phyloP scores from a whole-genome alignment of 495 filamentous ascomycete species.

The Penicillium daleae region DNA sequence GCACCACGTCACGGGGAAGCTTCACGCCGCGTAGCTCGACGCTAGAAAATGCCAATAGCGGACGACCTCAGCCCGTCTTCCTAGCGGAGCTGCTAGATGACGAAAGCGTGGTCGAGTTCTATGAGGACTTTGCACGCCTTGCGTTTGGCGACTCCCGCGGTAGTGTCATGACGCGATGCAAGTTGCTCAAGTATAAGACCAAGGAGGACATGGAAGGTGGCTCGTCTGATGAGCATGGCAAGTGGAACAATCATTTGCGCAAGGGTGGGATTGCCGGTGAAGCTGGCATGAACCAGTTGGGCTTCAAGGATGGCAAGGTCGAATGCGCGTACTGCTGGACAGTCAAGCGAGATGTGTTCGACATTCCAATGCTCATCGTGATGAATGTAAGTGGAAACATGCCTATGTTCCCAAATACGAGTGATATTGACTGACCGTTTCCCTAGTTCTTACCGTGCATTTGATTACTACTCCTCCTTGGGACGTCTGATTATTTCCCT shows the following conservation, averaged over 20 bases:
- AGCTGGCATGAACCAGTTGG: conserved; percentile 71
- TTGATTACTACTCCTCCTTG: conserved; percentile 31
- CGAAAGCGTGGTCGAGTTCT: conserved; percentile 90
- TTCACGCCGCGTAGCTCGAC: conserved; percentile 53
- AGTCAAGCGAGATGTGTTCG: conserved; percentile 94
- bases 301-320: conserved; percentile 86
- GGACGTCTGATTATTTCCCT: neutral
- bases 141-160: conserved; percentile 89
- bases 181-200: conserved; percentile 87
- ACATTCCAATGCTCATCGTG: conserved; percentile 97
- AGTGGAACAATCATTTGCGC: conserved; percentile 50
- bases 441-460: conserved; percentile 52
- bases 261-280: conserved; percentile 71
- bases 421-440: conserved; percentile 11
- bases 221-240: conserved; percentile 47
- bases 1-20: conserved; percentile 46
- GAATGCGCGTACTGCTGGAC: conserved; percentile 96
- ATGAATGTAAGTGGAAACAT: conserved; percentile 78
- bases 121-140: conserved; percentile 90
- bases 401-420: neutral
- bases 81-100: conserved; percentile 92
- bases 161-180: conserved; percentile 79
- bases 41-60: conserved; percentile 27
- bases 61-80: conserved; percentile 74
- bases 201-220: conserved; percentile 61